phyloP scores from a whole-genome alignment of 768 basidiomycete genomes.

The Calvatia gigantea region DNA sequence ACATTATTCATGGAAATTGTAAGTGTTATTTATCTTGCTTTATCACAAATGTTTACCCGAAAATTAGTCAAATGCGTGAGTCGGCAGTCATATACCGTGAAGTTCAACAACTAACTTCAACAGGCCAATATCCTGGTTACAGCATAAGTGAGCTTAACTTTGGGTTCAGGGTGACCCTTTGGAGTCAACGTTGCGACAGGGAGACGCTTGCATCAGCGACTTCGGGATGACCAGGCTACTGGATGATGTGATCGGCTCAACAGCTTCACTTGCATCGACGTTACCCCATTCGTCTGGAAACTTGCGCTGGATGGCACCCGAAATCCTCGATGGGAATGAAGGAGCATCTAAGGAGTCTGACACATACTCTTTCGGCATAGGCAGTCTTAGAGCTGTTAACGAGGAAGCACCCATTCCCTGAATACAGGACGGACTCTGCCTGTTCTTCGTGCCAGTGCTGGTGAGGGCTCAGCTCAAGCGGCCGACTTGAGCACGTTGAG shows the following conservation, averaged over 20 bases:
- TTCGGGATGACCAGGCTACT: neutral
- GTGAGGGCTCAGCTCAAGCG: conserved; percentile 33
- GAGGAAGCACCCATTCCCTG: neutral
- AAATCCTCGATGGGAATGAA: neutral
- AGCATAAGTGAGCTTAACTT: neutral
- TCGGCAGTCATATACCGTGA: neutral
- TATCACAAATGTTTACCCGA: neutral
- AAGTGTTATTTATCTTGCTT: neutral
- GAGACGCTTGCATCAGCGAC: neutral
- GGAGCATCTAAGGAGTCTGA: neutral
- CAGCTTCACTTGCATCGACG: no score
- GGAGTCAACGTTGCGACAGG: neutral
- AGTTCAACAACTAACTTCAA: neutral
- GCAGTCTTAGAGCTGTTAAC: neutral
- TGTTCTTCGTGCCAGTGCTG: neutral
- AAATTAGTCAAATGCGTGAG: conserved; percentile 5
- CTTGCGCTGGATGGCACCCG: conserved; percentile 2
- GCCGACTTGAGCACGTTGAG: conserved; percentile 32
- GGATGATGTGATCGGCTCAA: neutral
- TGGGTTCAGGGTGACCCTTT: neutral
- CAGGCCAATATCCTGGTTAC: neutral
- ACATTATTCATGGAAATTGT: neutral
- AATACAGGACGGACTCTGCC: neutral
- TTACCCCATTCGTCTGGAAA: no score
- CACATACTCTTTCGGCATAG: neutral